A percentile compares a stretch with the other conserved stretches of the same genome.
Conservation (phyloP, 1,284 basidiomycete genomes). For the Anthracocystis walkeri region DNA sequence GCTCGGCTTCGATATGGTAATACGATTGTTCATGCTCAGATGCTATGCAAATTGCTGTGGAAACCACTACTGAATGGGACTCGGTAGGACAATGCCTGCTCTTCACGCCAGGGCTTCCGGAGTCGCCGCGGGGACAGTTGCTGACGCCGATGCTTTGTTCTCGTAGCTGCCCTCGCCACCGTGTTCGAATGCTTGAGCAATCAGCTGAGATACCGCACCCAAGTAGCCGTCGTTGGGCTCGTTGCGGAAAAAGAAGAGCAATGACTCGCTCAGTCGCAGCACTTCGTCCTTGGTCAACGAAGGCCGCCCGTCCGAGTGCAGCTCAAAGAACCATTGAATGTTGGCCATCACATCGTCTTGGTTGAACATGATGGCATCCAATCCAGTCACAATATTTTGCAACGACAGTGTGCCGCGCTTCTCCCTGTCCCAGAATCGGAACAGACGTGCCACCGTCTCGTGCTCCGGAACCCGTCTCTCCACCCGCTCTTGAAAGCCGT, state of each 20-base stretch:
- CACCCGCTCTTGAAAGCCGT: constrained; percentile 67
- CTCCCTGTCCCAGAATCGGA: constrained; percentile 65
- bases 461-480: constrained; percentile 67
- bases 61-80: not conserved
- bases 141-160: constrained; percentile 30
- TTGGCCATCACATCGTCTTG: constrained; percentile 88
- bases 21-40: constrained; percentile 23
- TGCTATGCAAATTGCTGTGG: constrained; percentile 13
- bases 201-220: constrained; percentile 71
- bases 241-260: constrained; percentile 88
- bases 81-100: not conserved
- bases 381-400: constrained; percentile 85
- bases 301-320: constrained; percentile 90
- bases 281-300: constrained; percentile 96
- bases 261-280: constrained; percentile 86
- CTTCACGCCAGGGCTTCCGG: constrained; percentile 11
- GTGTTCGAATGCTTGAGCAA: constrained; percentile 62
- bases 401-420: constrained; percentile 61
- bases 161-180: constrained; percentile 51
- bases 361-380: constrained; percentile 87
- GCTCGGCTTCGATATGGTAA: not conserved
- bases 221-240: constrained; percentile 97
- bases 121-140: not conserved
- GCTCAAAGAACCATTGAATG: constrained; percentile 97
- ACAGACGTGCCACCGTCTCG: constrained; percentile 58